These are phyloP conservation scores for Penicillium sp. DNA, from an alignment of 2,329 filamentous ascomycete genomes.

Conservation along the genomic window DNA sequence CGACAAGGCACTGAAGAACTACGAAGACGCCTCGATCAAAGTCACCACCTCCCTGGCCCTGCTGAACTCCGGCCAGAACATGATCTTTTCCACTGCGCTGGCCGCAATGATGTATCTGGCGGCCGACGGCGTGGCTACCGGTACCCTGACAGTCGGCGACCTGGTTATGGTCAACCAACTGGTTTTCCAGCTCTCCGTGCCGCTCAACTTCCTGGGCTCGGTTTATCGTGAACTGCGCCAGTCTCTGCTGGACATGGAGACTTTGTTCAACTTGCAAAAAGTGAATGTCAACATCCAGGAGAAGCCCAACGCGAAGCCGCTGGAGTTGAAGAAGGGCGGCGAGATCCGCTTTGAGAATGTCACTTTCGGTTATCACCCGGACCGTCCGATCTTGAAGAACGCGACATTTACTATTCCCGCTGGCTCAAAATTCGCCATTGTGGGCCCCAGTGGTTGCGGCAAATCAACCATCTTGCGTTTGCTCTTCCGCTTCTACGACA, in stretches of 20 bases:
- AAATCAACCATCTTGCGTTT: conserved; percentile 92
- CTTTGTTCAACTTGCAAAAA: conserved; percentile 94
- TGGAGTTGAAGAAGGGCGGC: conserved; percentile 76
- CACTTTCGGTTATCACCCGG: conserved; percentile 86
- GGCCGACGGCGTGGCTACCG: conserved; percentile 82
- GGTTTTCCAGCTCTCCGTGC: conserved; percentile 96
- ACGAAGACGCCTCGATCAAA: conserved; percentile 95
- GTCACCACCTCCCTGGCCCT: conserved; percentile 92
- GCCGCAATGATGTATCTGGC: conserved; percentile 99
- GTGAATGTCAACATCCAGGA: conserved; percentile 90
- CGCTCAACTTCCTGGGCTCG: conserved; percentile 96
- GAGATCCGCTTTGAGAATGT: conserved; percentile 96
- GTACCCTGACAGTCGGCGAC: conserved; percentile 87
- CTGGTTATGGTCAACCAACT: conserved; percentile 99
- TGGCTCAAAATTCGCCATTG: conserved; percentile 93
- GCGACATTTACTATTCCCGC: conserved; percentile 88
- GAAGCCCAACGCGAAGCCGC: conserved; percentile 71
- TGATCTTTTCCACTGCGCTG: conserved; percentile 93
- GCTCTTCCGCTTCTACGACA: conserved; percentile 93
- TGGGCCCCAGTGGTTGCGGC: conserved; percentile 93
- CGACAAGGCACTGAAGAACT: conserved; percentile 81
- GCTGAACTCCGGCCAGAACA: conserved; percentile 92
- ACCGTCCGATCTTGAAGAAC: conserved; percentile 85
- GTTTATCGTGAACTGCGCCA: conserved; percentile 96
- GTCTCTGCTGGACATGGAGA: conserved; percentile 97